Percentiles rank a stretch among this genome's conserved stretches.
Evolutionary conservation across 2,329 filamentous ascomycete species (phyloP).

Genomic region (Penicillium sumatraense): DNA sequence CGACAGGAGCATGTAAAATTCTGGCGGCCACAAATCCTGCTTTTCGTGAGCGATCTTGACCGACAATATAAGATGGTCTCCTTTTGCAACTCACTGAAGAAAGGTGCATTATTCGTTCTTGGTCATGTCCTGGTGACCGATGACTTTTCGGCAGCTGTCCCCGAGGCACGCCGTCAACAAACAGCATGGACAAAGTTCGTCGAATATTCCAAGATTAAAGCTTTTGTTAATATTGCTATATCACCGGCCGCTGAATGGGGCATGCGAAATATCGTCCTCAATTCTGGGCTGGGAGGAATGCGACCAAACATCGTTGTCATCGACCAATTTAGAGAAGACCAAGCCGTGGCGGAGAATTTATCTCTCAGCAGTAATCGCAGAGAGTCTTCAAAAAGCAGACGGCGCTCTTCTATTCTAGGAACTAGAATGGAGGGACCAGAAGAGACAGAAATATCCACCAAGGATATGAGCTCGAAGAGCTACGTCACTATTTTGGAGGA

Average conservation of each 20-base stretch:
- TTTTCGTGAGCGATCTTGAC: constrained; percentile 83
- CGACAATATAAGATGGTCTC: constrained; percentile 81
- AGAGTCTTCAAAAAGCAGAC: constrained; percentile 24
- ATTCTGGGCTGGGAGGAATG: constrained; percentile 84
- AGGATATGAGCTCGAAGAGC: constrained; percentile 69
- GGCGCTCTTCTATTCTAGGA: constrained; percentile 18
- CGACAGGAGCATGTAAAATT: constrained; percentile 91
- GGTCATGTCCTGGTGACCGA: constrained; percentile 87
- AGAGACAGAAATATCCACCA: constrained; percentile 70
- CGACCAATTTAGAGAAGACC: constrained; percentile 70
- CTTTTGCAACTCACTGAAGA: constrained; percentile 90
- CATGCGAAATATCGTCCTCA: constrained; percentile 78
- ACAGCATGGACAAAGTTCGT: constrained; percentile 85
- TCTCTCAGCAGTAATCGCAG: constrained; percentile 44
- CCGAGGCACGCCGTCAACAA: constrained; percentile 81
- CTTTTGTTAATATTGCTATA: constrained; percentile 85
- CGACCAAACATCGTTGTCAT: constrained; percentile 84
- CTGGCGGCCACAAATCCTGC: constrained; percentile 85
- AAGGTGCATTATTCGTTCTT: constrained; percentile 81
- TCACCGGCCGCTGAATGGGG: constrained; percentile 85
- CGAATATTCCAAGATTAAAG: constrained; percentile 83
- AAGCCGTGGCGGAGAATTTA: constrained; percentile 62
- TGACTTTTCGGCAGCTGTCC: constrained; percentile 77
- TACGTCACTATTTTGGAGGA: constrained; percentile 87
- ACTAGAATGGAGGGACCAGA: constrained; percentile 46